These are phyloP conservation scores for Teratosphaeria zuluensis DNA, from an alignment of 2,329 filamentous ascomycete genomes.

Conservation along the genomic window DNA sequence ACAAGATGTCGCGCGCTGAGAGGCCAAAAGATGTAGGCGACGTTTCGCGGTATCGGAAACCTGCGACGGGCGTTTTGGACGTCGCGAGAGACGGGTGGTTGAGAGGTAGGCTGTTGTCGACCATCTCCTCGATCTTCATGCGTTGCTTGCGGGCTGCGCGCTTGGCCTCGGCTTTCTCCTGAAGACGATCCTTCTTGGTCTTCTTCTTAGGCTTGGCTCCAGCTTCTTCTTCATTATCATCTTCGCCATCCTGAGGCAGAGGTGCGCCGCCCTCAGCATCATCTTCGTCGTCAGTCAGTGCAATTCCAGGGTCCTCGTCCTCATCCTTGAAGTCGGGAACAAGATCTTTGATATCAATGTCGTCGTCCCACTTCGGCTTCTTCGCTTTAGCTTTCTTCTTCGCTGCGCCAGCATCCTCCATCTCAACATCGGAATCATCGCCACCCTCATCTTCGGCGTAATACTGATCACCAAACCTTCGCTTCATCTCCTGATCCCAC, in stretches of 20 bases:
- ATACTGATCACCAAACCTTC: constrained; percentile 81
- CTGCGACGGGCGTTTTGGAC: constrained; percentile 39
- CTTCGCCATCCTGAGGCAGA: constrained; percentile 15
- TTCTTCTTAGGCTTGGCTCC: constrained; percentile 23
- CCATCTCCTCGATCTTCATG: constrained; percentile 71
- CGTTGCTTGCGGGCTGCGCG: constrained; percentile 72
- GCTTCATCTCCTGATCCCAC: constrained; percentile 87
- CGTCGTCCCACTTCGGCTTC: constrained; percentile 90
- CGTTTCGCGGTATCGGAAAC: constrained; percentile 90
- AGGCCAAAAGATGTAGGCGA: constrained; percentile 84
- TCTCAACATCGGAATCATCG: constrained; percentile 35
- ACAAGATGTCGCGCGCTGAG: constrained; percentile 81
- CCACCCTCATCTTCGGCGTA: constrained; percentile 57
- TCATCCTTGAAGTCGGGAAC: constrained; percentile 76
- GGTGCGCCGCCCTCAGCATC: constrained; percentile 25
- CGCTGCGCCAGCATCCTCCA: constrained; percentile 24
- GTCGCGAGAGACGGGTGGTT: constrained; percentile 51
- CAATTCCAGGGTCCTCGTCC: constrained; percentile 43
- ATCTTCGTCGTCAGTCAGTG: constrained; percentile 46
- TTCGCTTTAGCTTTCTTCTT: constrained; percentile 53
- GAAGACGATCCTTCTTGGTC: constrained; percentile 35
- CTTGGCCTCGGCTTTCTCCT: constrained; percentile 47
- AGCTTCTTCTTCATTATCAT: constrained; percentile 30
- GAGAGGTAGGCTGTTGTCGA: constrained; percentile 67
- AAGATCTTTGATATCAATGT: constrained; percentile 93